Evolutionary conservation across 2,329 filamentous ascomycete genomes (phyloP).

Genomic region (Tolypocladium tropicale): DNA sequence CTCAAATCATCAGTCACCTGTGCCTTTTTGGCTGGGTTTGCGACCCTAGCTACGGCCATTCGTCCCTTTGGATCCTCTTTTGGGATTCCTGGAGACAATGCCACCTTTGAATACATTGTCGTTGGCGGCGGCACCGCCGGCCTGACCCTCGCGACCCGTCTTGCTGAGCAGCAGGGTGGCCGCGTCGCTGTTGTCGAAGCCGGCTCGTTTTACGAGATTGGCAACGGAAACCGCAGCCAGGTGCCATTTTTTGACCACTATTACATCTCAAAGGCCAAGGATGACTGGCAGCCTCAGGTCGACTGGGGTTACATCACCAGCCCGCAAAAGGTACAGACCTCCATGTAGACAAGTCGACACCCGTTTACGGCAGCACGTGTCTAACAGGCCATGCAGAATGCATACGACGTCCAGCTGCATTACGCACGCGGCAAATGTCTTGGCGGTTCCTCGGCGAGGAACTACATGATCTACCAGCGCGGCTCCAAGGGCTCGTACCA

Average conservation of each 20-base stretch:
- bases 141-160: not conserved
- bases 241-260: constrained; percentile 1
- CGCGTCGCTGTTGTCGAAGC: constrained; percentile 17
- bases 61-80: not conserved
- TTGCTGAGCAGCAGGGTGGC: constrained; percentile 16
- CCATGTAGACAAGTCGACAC: no score
- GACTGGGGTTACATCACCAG: constrained; percentile 16
- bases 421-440: constrained; percentile 21
- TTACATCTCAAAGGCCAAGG: constrained; percentile 7
- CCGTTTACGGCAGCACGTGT: not conserved
- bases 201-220: constrained; percentile 3
- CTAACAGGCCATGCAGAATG: constrained; percentile 1
- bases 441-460: constrained; percentile 18
- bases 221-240: constrained; percentile 10
- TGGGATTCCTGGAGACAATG: not conserved
- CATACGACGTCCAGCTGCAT: constrained; percentile 11
- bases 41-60: not conserved
- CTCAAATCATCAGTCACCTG: no score
- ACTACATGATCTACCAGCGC: constrained; percentile 18
- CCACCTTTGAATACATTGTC: not conserved
- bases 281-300: constrained; percentile 12
- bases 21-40: no score
- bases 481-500: constrained; percentile 12
- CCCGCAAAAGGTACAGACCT: no score
- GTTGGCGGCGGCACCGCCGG: constrained; percentile 3